phyloP scores from a whole-genome alignment of 2,329 filamentous ascomycete species.

The Colletotrichum ledebouriae region DNA sequence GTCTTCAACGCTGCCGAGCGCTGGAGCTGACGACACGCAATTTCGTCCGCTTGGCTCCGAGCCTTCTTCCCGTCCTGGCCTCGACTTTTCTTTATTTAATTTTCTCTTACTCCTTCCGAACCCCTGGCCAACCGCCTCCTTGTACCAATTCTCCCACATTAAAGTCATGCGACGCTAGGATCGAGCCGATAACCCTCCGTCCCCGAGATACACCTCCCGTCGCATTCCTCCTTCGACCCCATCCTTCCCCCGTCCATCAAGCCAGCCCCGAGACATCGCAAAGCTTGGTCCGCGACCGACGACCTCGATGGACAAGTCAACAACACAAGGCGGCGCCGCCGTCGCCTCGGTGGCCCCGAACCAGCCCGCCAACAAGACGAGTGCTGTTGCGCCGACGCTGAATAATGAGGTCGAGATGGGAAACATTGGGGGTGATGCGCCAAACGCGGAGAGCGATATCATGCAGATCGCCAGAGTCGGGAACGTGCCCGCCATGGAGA shows the following conservation, averaged over 20 bases:
- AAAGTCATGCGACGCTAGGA: conserved; percentile 40
- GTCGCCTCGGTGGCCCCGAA: conserved; percentile 61
- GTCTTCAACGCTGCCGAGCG: conserved; percentile 34
- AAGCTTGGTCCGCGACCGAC: conserved; percentile 28
- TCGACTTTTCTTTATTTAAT: conserved; percentile 7
- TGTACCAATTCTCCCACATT: conserved; percentile 14
- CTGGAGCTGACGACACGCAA: conserved; percentile 40
- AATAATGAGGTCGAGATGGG: conserved; percentile 71
- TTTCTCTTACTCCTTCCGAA: background rate
- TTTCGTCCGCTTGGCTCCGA: conserved; percentile 37
- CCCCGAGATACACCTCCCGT: conserved; percentile 2
- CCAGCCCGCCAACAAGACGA: conserved; percentile 68
- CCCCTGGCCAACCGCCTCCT: conserved; percentile 4
- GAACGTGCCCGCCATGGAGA: conserved; percentile 88
- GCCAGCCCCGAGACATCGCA: conserved; percentile 15
- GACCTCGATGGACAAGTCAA: conserved; percentile 58
- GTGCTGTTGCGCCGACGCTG: conserved; percentile 67
- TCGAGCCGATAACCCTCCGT: conserved; percentile 34
- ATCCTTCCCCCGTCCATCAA: background rate
- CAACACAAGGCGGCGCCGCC: conserved; percentile 52
- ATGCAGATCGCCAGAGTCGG: conserved; percentile 96
- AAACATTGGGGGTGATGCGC: conserved; percentile 57
- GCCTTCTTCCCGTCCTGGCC: background rate
- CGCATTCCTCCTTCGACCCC: conserved; percentile 10
- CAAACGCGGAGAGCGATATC: conserved; percentile 77